These are phyloP conservation scores for Mycena galopus DNA, from an alignment of 768 basidiomycete species.

Conservation along the genomic window DNA sequence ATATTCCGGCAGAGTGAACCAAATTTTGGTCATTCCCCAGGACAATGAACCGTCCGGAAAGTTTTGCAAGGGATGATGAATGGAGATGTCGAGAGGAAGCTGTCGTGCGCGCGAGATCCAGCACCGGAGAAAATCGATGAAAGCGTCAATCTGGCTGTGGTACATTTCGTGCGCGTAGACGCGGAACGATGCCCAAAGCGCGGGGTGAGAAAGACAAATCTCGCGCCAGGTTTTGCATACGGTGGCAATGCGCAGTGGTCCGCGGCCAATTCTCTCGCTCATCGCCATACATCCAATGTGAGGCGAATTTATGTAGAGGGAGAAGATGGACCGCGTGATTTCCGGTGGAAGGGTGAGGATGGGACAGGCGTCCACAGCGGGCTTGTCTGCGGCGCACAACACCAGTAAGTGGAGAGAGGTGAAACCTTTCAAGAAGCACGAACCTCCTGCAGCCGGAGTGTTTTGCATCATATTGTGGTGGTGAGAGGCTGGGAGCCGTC, in stretches of 20 bases:
- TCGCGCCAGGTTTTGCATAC: neutral
- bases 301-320: neutral
- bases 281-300: neutral
- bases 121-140: conserved; percentile 1
- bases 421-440: no score
- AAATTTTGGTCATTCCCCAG: neutral
- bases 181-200: neutral
- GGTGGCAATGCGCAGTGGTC: neutral
- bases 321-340: neutral
- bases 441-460: no score
- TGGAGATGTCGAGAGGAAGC: neutral
- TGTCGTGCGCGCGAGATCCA: neutral
- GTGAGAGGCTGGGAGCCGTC: no score
- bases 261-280: neutral
- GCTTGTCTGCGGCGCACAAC: no score
- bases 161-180: neutral
- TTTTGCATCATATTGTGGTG: no score
- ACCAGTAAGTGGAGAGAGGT: no score
- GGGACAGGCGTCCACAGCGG: neutral
- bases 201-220: neutral
- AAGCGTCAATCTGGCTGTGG: neutral
- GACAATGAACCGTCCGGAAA: neutral
- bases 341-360: neutral
- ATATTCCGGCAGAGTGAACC: neutral
- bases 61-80: neutral